Conservation (phyloP, 495 filamentous ascomycete genomes). For the Glarea lozoyensis region DNA sequence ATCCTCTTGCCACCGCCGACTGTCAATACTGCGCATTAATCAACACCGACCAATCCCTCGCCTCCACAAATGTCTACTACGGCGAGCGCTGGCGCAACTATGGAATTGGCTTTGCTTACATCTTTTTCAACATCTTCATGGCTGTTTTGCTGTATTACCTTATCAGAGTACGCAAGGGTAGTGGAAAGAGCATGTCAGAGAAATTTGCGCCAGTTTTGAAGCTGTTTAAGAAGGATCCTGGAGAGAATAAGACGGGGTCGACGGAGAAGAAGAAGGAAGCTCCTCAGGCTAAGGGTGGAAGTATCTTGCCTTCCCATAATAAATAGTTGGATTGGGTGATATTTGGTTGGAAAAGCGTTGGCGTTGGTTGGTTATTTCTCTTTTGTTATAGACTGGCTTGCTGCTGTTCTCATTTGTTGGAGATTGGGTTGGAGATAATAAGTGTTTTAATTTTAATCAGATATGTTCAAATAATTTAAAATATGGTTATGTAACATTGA, state of each 20-base stretch:
- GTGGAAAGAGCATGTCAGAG: conserved; percentile 30
- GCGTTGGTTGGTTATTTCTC: not conserved
- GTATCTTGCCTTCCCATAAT: conserved; percentile 2
- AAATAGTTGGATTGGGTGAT: not conserved
- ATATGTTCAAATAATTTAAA: no score
- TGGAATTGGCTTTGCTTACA: conserved; percentile 47
- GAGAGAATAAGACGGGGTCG: conserved; percentile 9
- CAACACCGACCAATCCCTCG: conserved; percentile 59
- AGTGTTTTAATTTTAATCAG: no score
- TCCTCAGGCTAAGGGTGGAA: conserved; percentile 5
- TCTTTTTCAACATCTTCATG: conserved; percentile 66
- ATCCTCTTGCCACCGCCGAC: conserved; percentile 37
- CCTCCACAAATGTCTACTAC: conserved; percentile 38
- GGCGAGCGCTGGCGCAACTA: conserved; percentile 26
- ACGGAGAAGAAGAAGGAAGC: conserved; percentile 10
- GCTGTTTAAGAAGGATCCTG: conserved; percentile 18
- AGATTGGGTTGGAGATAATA: no score
- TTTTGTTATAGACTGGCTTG: no score
- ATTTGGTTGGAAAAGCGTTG: not conserved
- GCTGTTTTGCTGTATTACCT: conserved; percentile 74
- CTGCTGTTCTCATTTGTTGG: no score
- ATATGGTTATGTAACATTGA: no score
- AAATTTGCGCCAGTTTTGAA: conserved; percentile 9
- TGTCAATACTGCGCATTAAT: conserved; percentile 55
- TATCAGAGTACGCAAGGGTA: conserved; percentile 62